Conservation (phyloP, 2,329 filamentous ascomycete species). For the Aureobasidium sp. region DNA sequence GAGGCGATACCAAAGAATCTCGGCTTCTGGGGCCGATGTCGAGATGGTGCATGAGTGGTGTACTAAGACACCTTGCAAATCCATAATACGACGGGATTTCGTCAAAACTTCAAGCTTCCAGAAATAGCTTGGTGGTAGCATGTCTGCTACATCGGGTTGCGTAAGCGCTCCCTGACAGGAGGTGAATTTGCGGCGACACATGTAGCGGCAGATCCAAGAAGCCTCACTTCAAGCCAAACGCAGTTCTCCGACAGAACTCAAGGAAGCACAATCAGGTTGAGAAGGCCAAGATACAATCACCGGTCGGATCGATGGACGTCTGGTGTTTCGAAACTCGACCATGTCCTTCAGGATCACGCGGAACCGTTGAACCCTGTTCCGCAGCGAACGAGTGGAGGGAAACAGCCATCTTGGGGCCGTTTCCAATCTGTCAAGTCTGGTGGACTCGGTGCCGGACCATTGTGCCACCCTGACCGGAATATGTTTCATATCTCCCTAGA, state of each 20-base stretch:
- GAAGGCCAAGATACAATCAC: background rate
- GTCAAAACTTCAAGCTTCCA: background rate
- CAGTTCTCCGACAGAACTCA: background rate
- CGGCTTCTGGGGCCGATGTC: background rate
- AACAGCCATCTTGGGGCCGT: background rate
- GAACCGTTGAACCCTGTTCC: constrained; percentile 3
- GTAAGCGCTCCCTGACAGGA: background rate
- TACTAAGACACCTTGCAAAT: background rate
- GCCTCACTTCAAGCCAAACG: background rate
- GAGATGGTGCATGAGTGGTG: background rate
- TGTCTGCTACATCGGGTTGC: background rate
- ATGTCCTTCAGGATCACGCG: constrained; percentile 3
- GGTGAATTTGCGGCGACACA: background rate
- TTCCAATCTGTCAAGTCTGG: background rate
- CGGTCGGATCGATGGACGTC: background rate
- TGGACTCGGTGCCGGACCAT: background rate
- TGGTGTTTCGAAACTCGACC: background rate
- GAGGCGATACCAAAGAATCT: background rate
- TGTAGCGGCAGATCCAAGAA: background rate
- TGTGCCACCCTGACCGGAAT: background rate
- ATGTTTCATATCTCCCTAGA: background rate
- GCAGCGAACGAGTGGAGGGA: background rate
- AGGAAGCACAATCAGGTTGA: background rate
- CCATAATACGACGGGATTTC: background rate
- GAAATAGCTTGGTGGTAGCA: background rate